Conservation (phyloP, 2,329 filamentous ascomycete genomes). For the Trichoderma semiorbis region DNA sequence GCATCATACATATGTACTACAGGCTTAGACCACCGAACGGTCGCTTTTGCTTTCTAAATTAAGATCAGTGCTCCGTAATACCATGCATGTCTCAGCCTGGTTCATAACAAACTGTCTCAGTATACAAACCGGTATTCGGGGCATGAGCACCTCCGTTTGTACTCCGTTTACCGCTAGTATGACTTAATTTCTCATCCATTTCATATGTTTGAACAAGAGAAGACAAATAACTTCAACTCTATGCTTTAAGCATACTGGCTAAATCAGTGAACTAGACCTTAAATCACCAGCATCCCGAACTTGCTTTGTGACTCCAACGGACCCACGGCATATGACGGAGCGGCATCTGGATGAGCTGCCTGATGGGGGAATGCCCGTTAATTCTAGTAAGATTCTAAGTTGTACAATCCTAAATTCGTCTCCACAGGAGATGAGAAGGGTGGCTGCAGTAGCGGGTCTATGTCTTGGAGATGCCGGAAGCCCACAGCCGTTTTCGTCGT, state of each 20-base stretch:
- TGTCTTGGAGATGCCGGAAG: not conserved
- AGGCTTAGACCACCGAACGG: not conserved
- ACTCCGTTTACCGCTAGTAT: not conserved
- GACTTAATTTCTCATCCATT: not conserved
- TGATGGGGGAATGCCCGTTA: not conserved
- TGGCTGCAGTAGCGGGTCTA: not conserved
- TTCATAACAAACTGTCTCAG: not conserved
- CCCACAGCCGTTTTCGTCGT: not conserved
- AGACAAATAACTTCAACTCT: not conserved
- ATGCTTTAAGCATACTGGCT: not conserved
- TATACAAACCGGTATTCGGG: not conserved
- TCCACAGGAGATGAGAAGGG: not conserved
- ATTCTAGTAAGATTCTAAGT: not conserved
- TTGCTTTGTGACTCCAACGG: not conserved
- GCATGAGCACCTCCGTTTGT: not conserved
- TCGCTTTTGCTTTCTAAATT: not conserved
- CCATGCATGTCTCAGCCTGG: not conserved
- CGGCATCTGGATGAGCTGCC: not conserved
- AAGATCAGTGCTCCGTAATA: not conserved
- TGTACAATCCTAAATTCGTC: not conserved
- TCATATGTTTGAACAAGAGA: not conserved
- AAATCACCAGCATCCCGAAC: not conserved
- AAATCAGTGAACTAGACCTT: not conserved
- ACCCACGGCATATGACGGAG: not conserved
- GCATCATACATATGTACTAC: not conserved